These are phyloP conservation scores for Haplosporangium sp. DNA, from an alignment of 371 early-diverging fungal genomes.

Conservation along the genomic window DNA sequence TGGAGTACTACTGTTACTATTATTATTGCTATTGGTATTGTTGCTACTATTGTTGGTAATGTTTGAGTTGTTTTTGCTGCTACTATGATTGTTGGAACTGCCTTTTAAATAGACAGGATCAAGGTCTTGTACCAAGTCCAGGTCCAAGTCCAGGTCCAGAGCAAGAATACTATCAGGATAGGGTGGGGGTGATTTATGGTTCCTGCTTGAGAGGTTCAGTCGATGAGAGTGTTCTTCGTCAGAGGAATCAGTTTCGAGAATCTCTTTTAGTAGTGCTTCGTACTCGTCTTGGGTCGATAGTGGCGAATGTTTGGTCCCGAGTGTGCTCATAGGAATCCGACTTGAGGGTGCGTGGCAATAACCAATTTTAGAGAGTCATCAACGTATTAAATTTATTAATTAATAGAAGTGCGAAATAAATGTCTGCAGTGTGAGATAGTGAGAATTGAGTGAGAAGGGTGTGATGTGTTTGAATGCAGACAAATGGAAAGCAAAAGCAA, in stretches of 20 bases:
- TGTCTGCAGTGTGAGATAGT: neutral
- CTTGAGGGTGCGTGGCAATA: conserved; percentile 10
- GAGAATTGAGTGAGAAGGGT: neutral
- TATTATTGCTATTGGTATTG: conserved; percentile 4
- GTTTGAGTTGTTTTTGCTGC: too few species aligned
- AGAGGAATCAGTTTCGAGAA: conserved; percentile 64
- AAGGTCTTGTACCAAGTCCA: conserved; percentile 28
- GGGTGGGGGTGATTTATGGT: conserved; percentile 16
- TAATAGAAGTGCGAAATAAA: neutral
- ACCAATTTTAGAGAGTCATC: conserved; percentile 15
- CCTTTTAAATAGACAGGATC: conserved; percentile 6
- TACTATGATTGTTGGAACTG: neutral
- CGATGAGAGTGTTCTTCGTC: conserved; percentile 45
- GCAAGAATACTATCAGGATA: conserved; percentile 4
- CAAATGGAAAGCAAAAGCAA: neutral
- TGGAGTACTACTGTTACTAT: conserved; percentile 32
- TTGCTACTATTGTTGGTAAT: conserved; percentile 2
- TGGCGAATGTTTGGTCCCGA: conserved; percentile 34
- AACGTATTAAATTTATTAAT: neutral
- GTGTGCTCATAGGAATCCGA: conserved; percentile 50
- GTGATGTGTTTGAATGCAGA: neutral
- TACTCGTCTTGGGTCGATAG: conserved; percentile 62
- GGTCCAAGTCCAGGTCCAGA: conserved; percentile 41
- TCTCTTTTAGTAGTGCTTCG: conserved; percentile 69
- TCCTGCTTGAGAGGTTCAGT: conserved; percentile 37